Base-by-base conservation (phyloP, 129 eudicot species). In the Solidago caesia region DNA sequence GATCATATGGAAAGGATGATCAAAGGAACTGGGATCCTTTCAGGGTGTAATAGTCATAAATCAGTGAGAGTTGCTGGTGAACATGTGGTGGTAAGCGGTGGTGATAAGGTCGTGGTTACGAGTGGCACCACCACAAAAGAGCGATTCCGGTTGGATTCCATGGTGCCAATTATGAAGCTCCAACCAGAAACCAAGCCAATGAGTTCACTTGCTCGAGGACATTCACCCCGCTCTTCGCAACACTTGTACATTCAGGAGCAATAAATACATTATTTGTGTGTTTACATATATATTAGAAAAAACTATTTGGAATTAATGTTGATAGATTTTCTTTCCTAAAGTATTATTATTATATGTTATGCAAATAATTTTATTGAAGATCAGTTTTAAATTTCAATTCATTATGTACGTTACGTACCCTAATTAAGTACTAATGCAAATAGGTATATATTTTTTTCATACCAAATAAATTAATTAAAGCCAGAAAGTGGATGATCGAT, bases 1-100 rank as follows among this genome's bases (percentile, higher is more conserved):
- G 77, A 60, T 73, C 68, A 47, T 43, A 65, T 45, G 65, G 81
- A 49, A 8, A 75, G 80, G 43, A 46, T 76, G 83, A 72, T 64
- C 52, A 67, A 21, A 78, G 65, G 51, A 46, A 62, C 80, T 4
- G 79, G 85, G 43, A 83, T 85, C 44, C 91, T 88, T 26, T 81
- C 81, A 1, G 96, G 98, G 29, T 93, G 98, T 56, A 86, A 80
- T 77, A 90, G 84, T 73, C 96, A 88, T 64, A 93, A 88, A 74
- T 88, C 98, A 16, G 97, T 93, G 39, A 79, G 86, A 29, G 96
- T 93, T 48, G 96, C 88, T 5, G 91, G 85, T 10, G 91, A 81
- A 33, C 79, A 81, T 10, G 58, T 80, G 67, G 46, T 44, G 46
- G 79, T 72, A 5, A 25, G 66, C 8, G 72, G 73, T 9, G 59